Evolutionary conservation across 495 filamentous ascomycete genomes (phyloP), one percentile per base, ranked within the genome.

Genomic region (Hypoxylon fragiforme): DNA sequence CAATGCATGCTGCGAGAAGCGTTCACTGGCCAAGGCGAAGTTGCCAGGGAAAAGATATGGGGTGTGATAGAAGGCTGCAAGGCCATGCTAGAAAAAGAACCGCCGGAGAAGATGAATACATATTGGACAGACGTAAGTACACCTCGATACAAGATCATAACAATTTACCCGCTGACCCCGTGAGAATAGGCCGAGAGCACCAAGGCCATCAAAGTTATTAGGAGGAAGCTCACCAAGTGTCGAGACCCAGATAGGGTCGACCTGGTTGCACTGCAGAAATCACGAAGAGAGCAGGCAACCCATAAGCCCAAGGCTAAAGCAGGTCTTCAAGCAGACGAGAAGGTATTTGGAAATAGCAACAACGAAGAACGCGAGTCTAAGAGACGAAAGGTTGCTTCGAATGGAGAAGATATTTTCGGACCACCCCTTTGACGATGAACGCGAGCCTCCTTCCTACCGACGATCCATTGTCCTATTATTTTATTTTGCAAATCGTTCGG

Each of bases 211-310:
- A 77, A 78, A 35, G 81, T 71, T 26, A 62, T 92, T 7, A 79
- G 75, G 15, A 90, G 85, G 71, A 95, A 94, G 70, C 74, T 95
- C 11, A 82, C 81, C 34, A 84, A 85, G 49, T 95, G 91, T 67
- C 81, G 85, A 48, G 90, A 95, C 59, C 89, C 89, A 1, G 78
- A 81, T 28, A 80, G 84, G 35, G 77, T 72, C 42, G 84, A 89
- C 65, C 56, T 87, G 36, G 78, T 84, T 7, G 76, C 77, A 32
- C 60, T 83, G 22, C 81, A 86, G 57, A 73, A 73, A 43, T 77
- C 73, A 19, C 67, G 71, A 30, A 63, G 75, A 43, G 72, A 76
- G 41, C 65, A 71, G 46, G 65, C 69, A 2, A 14, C 60, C 31
- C 80, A 78, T 62, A 69, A 75, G 45, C 68, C 73, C 22, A 74